Base-by-base conservation (phyloP, 78 protist genomes). In the Neovahlkampfia damariscottae region DNA sequence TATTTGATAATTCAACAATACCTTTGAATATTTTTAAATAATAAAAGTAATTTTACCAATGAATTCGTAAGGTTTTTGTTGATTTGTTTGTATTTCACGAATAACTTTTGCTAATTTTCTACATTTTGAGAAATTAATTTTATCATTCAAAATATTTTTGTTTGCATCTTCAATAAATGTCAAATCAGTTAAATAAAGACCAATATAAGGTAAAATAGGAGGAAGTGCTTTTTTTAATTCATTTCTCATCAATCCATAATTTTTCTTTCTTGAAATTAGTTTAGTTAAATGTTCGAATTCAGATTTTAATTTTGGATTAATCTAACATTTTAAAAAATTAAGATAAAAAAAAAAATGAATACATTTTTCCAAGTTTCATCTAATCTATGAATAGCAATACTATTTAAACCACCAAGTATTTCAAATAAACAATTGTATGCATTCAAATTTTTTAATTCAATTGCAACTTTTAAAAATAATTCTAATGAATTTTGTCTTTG, bases 101-200 rank as follows among this genome's bases (percentile, higher is more conserved):
- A 78, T 78, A 70, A 78, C 76, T 30, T n/a, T 19, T 40, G 4
- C 5, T 28, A 38, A 7, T 5, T 6, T 8, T 8, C 66, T n/a
- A 19, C 82, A 2, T 66, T 78, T 78, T 36, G 2, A 5, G 66
- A 70, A 69, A 72, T 78, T 78, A 72, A 78, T 69, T 69, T 3
- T 6, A 7, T 4, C 82, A 10, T 31, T 8, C 40, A 79, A 34
- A 19, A 19, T 50, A 37, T 88, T 84, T 38, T 80, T 84, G 38
- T 81, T 84, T 10, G 87, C 91, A 35, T 88, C 91, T 8, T 84
- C 91, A 7, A 85, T 72, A 41, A 88, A 85, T 0, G 89, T 85
- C 30, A 88, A 69, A 70, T 88, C 91, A 8, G 85, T 41, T 69
- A 88, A 83, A 37, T 81, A 87, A 9, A 88, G 85, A 5, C 91